Evolutionary conservation across 306 rosid genomes (phyloP), one percentile per base, ranked within the genome.

Genomic region (Cyclanthera cordifolia): DNA sequence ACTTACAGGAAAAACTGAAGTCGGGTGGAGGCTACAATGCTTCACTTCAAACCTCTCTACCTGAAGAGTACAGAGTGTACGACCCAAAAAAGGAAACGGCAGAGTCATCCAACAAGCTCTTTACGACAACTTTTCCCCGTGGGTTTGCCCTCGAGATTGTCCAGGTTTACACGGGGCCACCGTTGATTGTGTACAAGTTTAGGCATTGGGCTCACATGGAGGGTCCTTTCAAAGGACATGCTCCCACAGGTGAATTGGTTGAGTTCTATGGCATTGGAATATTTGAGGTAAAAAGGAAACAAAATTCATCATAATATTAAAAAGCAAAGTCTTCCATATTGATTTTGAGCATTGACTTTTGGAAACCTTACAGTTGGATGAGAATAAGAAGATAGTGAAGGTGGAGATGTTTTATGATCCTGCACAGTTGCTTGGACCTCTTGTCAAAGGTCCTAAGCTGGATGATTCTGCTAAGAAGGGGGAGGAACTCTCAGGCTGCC

Each of bases 121-220:
- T 88, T 17, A 82, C 85, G 0, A 80, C 91, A 1, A 66, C 91
- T 0, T 85, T 88, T 53, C 91, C 95, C 2, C 82, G 85, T 3
- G 91, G 95, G 6, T 88, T 88, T 63, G 91, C 89, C 16, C 48
- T 85, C 17, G 89, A 88, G 75, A 30, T 88, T 69, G 58, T 85
- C 1, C 77, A 76, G 4, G 86, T 81, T 0, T 85, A 82, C 60
- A 45, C 83, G 8, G 91, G 89, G 32, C 89, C 95, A 1, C 91
- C 95, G 0, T 45, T 72, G 51, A 80, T 84, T 39, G 80, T 79
- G 7, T 88, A 71, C 81, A 88, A 88, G 59, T 88, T 88, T 70
- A 84, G 91, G 75, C 91, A 88, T 52, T 88, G 95, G 91, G 91
- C 87, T 15, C 79, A 67, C 78, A 82, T 85, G 90, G 95, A 88